Evolutionary conservation across 441 rosid species (phyloP).

Genomic region (Gossypium trilobum): DNA sequence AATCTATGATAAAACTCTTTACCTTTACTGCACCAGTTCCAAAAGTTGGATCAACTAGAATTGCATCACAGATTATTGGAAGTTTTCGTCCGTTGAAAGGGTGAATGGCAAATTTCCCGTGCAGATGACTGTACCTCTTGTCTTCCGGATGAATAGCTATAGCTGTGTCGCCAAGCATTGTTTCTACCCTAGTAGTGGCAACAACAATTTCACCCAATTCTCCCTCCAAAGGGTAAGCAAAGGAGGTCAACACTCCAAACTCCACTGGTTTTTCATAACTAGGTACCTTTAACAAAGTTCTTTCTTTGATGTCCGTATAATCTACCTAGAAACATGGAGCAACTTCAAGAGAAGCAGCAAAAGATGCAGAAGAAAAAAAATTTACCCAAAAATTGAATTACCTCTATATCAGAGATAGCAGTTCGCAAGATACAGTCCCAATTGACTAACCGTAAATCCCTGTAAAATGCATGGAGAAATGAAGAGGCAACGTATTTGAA

Average conservation of each 20-base stretch:
- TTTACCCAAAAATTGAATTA: slow-evolving; percentile 25
- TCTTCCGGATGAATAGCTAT: slow-evolving; percentile 89
- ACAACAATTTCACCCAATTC: slow-evolving; percentile 80
- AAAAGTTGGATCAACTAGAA: slow-evolving; percentile 81
- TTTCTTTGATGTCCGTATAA: slow-evolving; percentile 62
- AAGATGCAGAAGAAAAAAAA: slow-evolving; percentile 4
- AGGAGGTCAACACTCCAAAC: slow-evolving; percentile 84
- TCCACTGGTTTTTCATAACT: slow-evolving; percentile 73
- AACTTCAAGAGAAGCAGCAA: slow-evolving; percentile 20
- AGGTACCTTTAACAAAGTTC: slow-evolving; percentile 56
- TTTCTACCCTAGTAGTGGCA: slow-evolving; percentile 93
- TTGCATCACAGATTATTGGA: slow-evolving; percentile 68
- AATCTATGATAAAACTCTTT: neutral
- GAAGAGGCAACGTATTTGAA: neutral
- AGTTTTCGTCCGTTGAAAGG: slow-evolving; percentile 88
- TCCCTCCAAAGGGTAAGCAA: slow-evolving; percentile 82
- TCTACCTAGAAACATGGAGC: slow-evolving; percentile 21
- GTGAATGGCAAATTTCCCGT: slow-evolving; percentile 71
- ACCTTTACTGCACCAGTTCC: slow-evolving; percentile 99
- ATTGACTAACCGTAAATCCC: slow-evolving; percentile 76
- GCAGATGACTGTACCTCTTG: slow-evolving; percentile 69
- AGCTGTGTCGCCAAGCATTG: slow-evolving; percentile 97
- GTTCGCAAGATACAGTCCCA: slow-evolving; percentile 85
- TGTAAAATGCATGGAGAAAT: slow-evolving; percentile 31
- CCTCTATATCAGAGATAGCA: slow-evolving; percentile 89